Conservation (phyloP, 352 stramenopile species). For the Phytophthora kernoviae region DNA sequence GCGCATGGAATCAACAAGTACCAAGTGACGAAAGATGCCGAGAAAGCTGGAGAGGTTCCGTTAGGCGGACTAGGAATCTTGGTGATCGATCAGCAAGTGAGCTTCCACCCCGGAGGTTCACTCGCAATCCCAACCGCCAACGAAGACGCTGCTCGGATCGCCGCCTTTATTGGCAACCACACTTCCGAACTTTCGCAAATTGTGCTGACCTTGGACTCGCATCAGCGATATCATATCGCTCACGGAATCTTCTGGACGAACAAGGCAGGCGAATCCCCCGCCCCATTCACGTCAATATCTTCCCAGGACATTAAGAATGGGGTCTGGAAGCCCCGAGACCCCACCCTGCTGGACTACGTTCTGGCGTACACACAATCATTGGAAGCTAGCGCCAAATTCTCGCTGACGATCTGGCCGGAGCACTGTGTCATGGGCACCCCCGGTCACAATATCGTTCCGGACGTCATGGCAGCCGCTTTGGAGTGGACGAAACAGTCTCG, state of each 20-base stretch:
- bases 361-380: slow-evolving; percentile 85
- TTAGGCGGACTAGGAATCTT: slow-evolving; percentile 69
- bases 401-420: slow-evolving; percentile 94
- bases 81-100: slow-evolving; percentile 94
- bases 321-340: slow-evolving; percentile 52
- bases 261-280: slow-evolving; percentile 53
- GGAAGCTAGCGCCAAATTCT: slow-evolving; percentile 84
- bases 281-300: slow-evolving; percentile 92
- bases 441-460: slow-evolving; percentile 84
- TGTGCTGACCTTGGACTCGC: slow-evolving; percentile 93
- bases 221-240: slow-evolving; percentile 93
- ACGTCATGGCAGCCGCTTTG: slow-evolving; percentile 76
- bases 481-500: slow-evolving; percentile 70
- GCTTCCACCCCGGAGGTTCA: slow-evolving; percentile 94
- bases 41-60: slow-evolving; percentile 29
- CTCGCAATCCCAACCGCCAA: slow-evolving; percentile 91
- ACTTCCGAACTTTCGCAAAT: slow-evolving; percentile 67
- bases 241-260: slow-evolving; percentile 92
- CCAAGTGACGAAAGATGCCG: slow-evolving; percentile 34
- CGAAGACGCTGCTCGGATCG: slow-evolving; percentile 87
- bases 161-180: slow-evolving; percentile 78
- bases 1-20: slow-evolving; percentile 7
- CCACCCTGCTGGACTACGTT: slow-evolving; percentile 76
- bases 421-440: slow-evolving; percentile 92
- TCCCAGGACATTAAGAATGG: slow-evolving; percentile 62